phyloP scores from a whole-genome alignment of 1,139 yeast genomes.

The Blastobotrys indianensis region DNA sequence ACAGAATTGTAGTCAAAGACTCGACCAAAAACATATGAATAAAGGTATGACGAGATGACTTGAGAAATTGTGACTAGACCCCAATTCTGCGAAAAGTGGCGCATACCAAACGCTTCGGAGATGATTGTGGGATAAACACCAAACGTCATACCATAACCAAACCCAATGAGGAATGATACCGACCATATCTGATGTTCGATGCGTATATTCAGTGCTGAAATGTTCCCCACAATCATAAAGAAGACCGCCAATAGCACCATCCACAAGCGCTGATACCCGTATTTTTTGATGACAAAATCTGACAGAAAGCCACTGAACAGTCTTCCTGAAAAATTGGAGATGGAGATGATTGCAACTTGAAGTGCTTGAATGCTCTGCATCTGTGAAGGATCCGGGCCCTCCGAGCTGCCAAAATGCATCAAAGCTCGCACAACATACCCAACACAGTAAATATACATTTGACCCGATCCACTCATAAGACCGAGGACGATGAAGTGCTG shows the following conservation, averaged over 20 bases:
- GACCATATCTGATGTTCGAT: slow-evolving; percentile 38
- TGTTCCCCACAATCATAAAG: slow-evolving; percentile 33
- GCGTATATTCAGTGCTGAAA: slow-evolving; percentile 27
- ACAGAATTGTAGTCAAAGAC: slow-evolving; percentile 31
- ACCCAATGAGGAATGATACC: slow-evolving; percentile 55
- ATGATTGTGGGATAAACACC: slow-evolving; percentile 74
- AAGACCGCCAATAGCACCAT: slow-evolving; percentile 48
- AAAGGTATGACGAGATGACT: slow-evolving; percentile 31
- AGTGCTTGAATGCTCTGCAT: slow-evolving; percentile 49
- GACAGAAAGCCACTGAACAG: slow-evolving; percentile 58
- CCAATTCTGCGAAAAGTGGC: slow-evolving; percentile 71
- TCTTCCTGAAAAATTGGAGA: slow-evolving; percentile 59
- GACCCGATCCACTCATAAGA: slow-evolving; percentile 62
- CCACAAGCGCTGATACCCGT: slow-evolving; percentile 61
- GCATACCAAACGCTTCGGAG: slow-evolving; percentile 66
- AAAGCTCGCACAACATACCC: slow-evolving; percentile 60
- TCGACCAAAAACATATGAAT: slow-evolving; percentile 32
- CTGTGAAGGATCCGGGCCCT: slow-evolving; percentile 19
- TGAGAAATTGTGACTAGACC: slow-evolving; percentile 47
- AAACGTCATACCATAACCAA: slow-evolving; percentile 67
- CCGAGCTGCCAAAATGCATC: slow-evolving; percentile 32
- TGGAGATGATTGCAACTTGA: slow-evolving; percentile 66
- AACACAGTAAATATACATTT: slow-evolving; percentile 64
- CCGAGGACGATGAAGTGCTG: slow-evolving; percentile 44
- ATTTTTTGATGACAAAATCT: slow-evolving; percentile 48